phyloP scores from a whole-genome alignment of 306 rosid species.

The Lithocarpus polystachyus region DNA sequence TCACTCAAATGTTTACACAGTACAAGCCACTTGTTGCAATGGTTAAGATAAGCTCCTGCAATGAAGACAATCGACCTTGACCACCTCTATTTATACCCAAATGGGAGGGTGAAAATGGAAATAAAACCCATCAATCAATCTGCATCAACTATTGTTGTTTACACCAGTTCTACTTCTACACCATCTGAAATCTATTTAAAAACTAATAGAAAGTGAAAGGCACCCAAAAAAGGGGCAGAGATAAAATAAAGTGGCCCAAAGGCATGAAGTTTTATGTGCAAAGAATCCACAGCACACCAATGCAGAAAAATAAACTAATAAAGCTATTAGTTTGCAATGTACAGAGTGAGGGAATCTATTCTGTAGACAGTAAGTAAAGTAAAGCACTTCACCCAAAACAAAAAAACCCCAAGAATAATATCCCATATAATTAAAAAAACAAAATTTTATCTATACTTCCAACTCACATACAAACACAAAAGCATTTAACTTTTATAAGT shows the following conservation, averaged over 20 bases:
- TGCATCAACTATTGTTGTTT: conserved; percentile 42
- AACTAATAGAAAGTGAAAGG: conserved; percentile 63
- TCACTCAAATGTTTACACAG: conserved; percentile 23
- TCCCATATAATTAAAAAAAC: not conserved
- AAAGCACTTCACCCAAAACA: conserved; percentile 50
- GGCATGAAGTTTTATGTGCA: conserved; percentile 40
- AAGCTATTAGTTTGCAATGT: conserved; percentile 43
- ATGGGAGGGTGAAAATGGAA: conserved; percentile 37
- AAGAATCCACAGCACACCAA: conserved; percentile 47
- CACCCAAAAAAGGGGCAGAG: conserved; percentile 49
- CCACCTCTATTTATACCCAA: conserved; percentile 58
- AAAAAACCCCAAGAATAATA: conserved; percentile 49
- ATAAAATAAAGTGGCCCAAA: conserved; percentile 26
- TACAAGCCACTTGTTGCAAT: conserved; percentile 31
- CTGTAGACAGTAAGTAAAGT: conserved; percentile 53
- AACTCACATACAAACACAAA: conserved; percentile 14
- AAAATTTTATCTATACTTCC: too few species aligned
- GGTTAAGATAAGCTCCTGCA: conserved; percentile 54
- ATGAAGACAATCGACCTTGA: conserved; percentile 48
- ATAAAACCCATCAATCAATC: conserved; percentile 50
- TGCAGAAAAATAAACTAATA: conserved; percentile 47
- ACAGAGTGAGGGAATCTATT: conserved; percentile 54
- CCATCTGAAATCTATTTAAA: conserved; percentile 31
- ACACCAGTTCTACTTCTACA: conserved; percentile 17
- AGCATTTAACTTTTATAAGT: conserved; percentile 5